phyloP scores from a whole-genome alignment of 495 filamentous ascomycete genomes.

The Talaromyces nanjingensis region DNA sequence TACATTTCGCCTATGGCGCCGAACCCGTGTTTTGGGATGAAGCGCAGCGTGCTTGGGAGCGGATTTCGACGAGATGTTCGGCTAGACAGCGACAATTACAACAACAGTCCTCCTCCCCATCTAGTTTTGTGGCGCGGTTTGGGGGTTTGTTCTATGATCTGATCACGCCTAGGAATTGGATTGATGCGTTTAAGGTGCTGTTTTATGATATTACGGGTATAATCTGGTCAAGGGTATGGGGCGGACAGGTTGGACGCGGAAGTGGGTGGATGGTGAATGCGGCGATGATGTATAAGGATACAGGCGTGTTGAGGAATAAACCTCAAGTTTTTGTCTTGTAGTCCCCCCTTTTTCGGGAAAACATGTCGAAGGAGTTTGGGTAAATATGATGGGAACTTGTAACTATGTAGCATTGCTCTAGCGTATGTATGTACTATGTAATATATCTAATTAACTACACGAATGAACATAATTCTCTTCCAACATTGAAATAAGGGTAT shows the following conservation, averaged over 20 bases:
- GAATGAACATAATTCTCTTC: background rate
- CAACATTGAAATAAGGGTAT: too few relatives aligned
- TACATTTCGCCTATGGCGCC: slow-evolving; percentile 59
- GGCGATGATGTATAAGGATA: slow-evolving; percentile 61
- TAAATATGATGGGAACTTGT: too few relatives aligned
- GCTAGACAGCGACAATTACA: slow-evolving; percentile 8
- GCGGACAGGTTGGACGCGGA: slow-evolving; percentile 41
- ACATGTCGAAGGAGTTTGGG: background rate
- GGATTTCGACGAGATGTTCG: slow-evolving; percentile 45
- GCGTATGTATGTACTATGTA: slow-evolving; percentile 1
- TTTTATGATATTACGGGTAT: slow-evolving; percentile 57
- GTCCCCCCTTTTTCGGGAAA: background rate
- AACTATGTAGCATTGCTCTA: background rate
- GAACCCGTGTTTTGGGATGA: slow-evolving; percentile 74
- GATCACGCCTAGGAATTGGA: slow-evolving; percentile 48
- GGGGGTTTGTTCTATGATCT: slow-evolving; percentile 46
- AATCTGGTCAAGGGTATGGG: slow-evolving; percentile 66
- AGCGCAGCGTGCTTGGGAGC: slow-evolving; percentile 64
- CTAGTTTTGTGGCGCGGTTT: slow-evolving; percentile 7
- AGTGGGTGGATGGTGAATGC: slow-evolving; percentile 71
- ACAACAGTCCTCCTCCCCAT: background rate
- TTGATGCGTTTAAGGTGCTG: slow-evolving; percentile 53
- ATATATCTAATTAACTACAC: slow-evolving; percentile 2
- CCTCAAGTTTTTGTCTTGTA: slow-evolving; percentile 52
- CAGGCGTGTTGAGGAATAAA: slow-evolving; percentile 55